Evolutionary conservation across 768 basidiomycete species (phyloP).

Genomic region (Pleurotus platypus): DNA sequence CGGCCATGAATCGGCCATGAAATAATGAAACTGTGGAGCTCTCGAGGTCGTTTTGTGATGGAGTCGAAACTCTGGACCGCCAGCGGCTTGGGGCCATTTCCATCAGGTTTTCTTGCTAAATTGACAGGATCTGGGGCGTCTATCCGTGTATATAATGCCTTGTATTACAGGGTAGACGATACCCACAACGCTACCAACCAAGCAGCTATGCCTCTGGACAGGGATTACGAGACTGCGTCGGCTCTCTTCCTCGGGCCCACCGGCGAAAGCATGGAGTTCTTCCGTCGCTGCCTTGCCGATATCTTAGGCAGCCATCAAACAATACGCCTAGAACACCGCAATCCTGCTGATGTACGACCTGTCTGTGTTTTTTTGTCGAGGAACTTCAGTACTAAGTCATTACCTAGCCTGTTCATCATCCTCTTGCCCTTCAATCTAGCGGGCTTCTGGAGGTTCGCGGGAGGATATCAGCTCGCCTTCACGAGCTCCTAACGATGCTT

Average conservation of each 20-base stretch:
- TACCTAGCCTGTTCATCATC: not conserved
- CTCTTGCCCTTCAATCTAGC: constrained; percentile 15
- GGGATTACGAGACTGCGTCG: not conserved
- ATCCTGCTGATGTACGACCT: not conserved
- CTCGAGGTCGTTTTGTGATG: no score
- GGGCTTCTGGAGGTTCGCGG: constrained; percentile 11
- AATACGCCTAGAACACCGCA: not conserved
- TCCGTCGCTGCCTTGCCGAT: not conserved
- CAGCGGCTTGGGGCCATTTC: no score
- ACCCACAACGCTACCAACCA: no score
- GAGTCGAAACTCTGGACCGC: no score
- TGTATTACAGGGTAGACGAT: no score
- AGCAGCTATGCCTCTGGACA: not conserved
- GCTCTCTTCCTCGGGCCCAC: not conserved
- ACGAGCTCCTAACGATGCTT: constrained; percentile 16
- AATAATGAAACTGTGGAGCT: no score
- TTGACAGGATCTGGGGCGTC: no score
- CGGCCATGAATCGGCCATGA: no score
- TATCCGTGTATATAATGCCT: no score
- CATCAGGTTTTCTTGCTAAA: no score
- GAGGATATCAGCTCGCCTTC: constrained; percentile 15
- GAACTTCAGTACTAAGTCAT: not conserved
- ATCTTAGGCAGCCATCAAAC: not conserved
- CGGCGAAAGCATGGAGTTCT: not conserved
- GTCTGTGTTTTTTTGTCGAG: not conserved